These are phyloP conservation scores for Lactifluus rugatus DNA, from an alignment of 768 basidiomycete species.

Conservation along the genomic window DNA sequence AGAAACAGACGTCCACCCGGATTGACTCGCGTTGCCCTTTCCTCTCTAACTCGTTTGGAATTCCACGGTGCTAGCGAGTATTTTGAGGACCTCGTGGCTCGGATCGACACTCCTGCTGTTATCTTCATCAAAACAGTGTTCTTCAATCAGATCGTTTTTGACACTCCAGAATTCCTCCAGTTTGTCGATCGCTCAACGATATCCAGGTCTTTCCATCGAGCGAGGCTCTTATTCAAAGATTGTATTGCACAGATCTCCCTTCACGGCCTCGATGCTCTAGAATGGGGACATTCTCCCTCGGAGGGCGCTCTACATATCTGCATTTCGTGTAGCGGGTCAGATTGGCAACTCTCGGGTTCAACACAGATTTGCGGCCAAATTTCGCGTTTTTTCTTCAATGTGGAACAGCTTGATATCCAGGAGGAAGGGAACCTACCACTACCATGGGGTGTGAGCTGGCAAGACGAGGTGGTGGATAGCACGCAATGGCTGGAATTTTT, in stretches of 20 bases:
- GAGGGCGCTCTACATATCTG: not conserved
- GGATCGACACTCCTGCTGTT: not conserved
- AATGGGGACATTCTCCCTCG: not conserved
- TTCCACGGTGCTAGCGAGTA: not conserved
- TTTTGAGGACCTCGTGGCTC: not conserved
- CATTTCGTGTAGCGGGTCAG: not conserved
- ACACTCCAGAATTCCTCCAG: not conserved
- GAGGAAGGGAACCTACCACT: no score
- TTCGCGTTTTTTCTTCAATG: not conserved
- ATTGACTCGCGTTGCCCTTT: not conserved
- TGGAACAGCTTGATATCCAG: no score
- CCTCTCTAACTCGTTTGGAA: not conserved
- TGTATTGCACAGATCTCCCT: no score
- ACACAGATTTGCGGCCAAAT: not conserved
- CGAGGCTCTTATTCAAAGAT: not conserved
- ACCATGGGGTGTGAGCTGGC: no score
- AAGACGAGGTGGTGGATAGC: no score
- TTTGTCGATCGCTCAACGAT: not conserved
- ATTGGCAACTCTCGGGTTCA: not conserved
- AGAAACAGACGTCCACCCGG: not conserved
- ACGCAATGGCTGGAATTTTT: not conserved
- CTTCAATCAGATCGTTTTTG: not conserved
- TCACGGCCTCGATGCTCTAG: not conserved
- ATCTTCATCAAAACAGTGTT: not conserved
- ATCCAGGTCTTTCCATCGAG: not conserved